Conservation (phyloP, 2,329 filamentous ascomycete genomes). For the Aspergillus clavatus region DNA sequence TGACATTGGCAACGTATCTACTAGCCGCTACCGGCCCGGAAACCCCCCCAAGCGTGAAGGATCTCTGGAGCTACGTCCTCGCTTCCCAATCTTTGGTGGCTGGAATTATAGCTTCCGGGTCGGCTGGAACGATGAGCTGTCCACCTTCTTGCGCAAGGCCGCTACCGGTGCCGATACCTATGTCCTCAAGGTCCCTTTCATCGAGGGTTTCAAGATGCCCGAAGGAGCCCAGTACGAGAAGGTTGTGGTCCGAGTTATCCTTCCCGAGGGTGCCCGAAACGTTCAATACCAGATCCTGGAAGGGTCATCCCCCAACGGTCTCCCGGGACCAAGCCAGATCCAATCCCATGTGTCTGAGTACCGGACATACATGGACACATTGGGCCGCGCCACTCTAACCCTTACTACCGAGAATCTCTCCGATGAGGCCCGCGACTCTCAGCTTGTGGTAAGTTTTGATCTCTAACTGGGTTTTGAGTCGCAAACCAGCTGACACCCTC, state of each 20-base stretch:
- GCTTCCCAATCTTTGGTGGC: conserved; percentile 93
- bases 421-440: conserved; percentile 80
- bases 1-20: conserved; percentile 94
- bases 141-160: conserved; percentile 65
- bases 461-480: background rate
- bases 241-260: conserved; percentile 72
- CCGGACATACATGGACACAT: conserved; percentile 88
- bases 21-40: conserved; percentile 70
- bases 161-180: conserved; percentile 62
- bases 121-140: conserved; percentile 87
- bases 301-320: conserved; percentile 58
- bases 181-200: conserved; percentile 82
- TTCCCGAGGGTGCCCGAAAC: conserved; percentile 81
- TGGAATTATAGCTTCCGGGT: conserved; percentile 98
- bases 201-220: conserved; percentile 80
- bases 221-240: conserved; percentile 85
- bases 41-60: conserved; percentile 66
- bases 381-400: conserved; percentile 76
- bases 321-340: conserved; percentile 57
- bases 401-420: conserved; percentile 81
- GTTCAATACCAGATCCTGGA: conserved; percentile 64
- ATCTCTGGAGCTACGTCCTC: conserved; percentile 82
- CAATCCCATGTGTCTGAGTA: conserved; percentile 60
- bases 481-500: conserved; percentile 3
- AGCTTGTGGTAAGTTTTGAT: conserved; percentile 58